These are phyloP conservation scores for Cornus suecica DNA, from an alignment of 148 eudicot species.

Conservation along the genomic window DNA sequence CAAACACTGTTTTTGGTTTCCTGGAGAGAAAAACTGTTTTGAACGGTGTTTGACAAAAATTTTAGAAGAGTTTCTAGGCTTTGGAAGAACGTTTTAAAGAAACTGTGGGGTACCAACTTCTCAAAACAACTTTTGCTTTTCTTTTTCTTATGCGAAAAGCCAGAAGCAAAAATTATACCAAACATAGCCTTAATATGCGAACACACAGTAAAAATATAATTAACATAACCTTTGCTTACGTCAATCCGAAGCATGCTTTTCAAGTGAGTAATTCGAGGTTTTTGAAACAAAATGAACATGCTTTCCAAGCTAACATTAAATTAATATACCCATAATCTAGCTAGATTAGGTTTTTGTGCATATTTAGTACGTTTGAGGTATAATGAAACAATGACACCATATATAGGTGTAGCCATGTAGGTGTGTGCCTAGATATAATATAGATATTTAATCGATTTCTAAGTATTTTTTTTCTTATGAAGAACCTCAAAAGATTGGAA, in stretches of 20 bases:
- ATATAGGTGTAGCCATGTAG: too few species aligned
- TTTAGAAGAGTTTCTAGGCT: too few species aligned
- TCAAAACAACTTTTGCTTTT: too few species aligned
- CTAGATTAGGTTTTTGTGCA: background rate
- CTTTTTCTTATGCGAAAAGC: too few species aligned
- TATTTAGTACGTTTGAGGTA: background rate
- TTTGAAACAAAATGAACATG: conserved; percentile 1
- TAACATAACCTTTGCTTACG: background rate
- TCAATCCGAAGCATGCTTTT: conserved; percentile 3
- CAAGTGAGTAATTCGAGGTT: conserved; percentile 14
- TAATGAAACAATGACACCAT: background rate
- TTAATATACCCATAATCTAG: background rate
- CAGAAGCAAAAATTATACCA: too few species aligned
- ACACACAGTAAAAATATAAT: too few species aligned
- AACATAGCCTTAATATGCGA: too few species aligned
- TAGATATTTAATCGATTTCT: background rate
- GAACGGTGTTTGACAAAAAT: too few species aligned
- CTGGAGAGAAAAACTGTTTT: too few species aligned
- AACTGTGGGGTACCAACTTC: too few species aligned
- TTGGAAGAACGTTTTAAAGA: too few species aligned
- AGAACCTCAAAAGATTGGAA: background rate
- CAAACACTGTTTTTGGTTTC: too few species aligned
- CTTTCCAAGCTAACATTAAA: background rate
- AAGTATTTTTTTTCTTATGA: background rate
- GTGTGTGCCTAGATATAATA: background rate